Conservation (phyloP, 768 basidiomycete genomes). For the Naganishia vishniacii region DNA sequence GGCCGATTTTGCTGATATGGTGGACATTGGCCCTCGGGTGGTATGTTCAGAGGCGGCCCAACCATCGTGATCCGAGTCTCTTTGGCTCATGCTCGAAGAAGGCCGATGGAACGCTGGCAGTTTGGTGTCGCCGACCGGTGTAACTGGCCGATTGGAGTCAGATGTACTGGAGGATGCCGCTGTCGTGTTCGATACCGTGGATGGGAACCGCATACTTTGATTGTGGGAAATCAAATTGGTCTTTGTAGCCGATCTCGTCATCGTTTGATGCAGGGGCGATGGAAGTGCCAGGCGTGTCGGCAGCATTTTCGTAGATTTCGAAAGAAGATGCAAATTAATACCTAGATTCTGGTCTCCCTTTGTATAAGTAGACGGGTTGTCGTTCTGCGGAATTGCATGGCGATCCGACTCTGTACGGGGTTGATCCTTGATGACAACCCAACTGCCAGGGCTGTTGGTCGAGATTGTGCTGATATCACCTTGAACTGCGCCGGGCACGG, state of each 20-base stretch:
- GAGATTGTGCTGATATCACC: constrained; percentile 15
- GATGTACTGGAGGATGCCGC: constrained; percentile 7
- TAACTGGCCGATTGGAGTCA: background rate
- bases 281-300: constrained; percentile 1
- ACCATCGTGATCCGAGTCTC: background rate
- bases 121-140: background rate
- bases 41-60: background rate
- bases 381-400: background rate
- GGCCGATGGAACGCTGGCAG: background rate
- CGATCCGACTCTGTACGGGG: background rate
- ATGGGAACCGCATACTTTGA: background rate
- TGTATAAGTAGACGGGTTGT: too few species aligned
- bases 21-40: too few species aligned
- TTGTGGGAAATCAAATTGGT: background rate
- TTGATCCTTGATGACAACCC: constrained; percentile 16
- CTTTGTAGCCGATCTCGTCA: background rate
- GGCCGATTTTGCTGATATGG: background rate
- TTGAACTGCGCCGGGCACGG: background rate
- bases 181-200: background rate
- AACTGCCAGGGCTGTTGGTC: constrained; percentile 8
- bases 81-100: background rate
- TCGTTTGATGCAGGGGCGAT: constrained; percentile 3
- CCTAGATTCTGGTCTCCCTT: too few species aligned
- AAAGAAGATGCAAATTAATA: too few species aligned
- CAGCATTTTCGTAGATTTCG: background rate